These are phyloP conservation scores for Angomonas deanei DNA, from an alignment of 208 protist species.

Conservation along the genomic window DNA sequence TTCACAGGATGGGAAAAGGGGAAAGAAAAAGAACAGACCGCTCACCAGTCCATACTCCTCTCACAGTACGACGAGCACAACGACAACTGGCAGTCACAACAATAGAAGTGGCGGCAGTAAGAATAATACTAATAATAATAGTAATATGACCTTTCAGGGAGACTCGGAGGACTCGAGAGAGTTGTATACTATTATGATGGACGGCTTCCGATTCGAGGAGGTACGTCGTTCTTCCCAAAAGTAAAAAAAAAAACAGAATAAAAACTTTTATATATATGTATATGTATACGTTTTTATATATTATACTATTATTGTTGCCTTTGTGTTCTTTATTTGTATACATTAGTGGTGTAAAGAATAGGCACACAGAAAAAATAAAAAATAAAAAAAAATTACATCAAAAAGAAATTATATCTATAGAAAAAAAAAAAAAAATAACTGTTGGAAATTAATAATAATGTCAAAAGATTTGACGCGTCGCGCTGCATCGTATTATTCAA, in stretches of 20 bases:
- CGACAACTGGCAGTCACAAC: too few species aligned
- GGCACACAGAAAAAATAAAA: neutral
- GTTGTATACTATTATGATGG: conserved; percentile 3
- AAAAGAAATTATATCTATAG: too few species aligned
- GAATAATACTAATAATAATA: neutral
- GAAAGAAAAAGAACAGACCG: too few species aligned
- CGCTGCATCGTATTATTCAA: too few species aligned
- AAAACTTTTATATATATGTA: neutral
- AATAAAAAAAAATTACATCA: neutral
- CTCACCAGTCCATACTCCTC: too few species aligned
- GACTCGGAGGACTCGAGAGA: too few species aligned
- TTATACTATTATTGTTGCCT: neutral
- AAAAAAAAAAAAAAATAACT: too few species aligned
- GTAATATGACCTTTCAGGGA: neutral
- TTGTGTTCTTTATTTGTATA: neutral
- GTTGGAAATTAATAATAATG: too few species aligned
- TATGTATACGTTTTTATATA: neutral
- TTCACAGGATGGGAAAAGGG: too few species aligned
- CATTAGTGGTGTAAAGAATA: neutral
- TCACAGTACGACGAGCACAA: too few species aligned
- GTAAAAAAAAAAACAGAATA: conserved; percentile 6
- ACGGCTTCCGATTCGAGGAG: neutral
- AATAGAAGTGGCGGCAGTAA: too few species aligned
- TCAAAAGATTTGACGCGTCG: too few species aligned
- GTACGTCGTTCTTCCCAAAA: neutral